Percentiles rank a stretch among this genome's conserved stretches.
These are phyloP conservation scores for Yarrowia divulgata DNA, from an alignment of 805 yeast species.

Conservation along the genomic window DNA sequence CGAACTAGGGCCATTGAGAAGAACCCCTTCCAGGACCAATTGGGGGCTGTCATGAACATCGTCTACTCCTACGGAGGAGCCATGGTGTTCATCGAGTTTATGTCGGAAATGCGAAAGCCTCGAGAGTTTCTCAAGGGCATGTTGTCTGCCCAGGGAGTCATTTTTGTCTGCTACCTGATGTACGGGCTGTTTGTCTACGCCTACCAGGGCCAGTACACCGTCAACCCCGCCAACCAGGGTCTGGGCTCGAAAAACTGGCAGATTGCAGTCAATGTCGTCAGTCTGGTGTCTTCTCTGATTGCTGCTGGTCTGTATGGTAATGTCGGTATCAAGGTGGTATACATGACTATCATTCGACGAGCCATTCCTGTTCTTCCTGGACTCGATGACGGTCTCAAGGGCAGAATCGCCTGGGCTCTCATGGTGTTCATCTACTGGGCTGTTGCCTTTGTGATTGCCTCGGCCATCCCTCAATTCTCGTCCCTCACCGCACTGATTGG, in stretches of 20 bases:
- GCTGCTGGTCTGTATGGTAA: constrained; percentile 56
- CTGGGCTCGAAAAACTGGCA: constrained; percentile 47
- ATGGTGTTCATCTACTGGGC: constrained; percentile 54
- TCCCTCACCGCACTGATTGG: constrained; percentile 52
- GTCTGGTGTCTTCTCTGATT: constrained; percentile 52
- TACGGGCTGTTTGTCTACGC: constrained; percentile 54
- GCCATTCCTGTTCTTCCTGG: constrained; percentile 49
- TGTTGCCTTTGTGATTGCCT: constrained; percentile 53
- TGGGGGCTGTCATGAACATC: constrained; percentile 51
- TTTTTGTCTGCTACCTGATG: constrained; percentile 52
- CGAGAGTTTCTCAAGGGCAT: constrained; percentile 57
- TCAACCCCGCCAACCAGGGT: constrained; percentile 52
- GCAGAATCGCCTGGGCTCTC: constrained; percentile 51
- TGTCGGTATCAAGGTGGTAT: constrained; percentile 54
- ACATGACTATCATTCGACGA: constrained; percentile 51
- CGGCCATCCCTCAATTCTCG: constrained; percentile 54
- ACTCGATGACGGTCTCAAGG: constrained; percentile 46
- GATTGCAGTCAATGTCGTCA: constrained; percentile 50
- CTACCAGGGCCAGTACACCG: constrained; percentile 54
- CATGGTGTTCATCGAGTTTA: constrained; percentile 55
- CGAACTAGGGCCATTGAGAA: constrained; percentile 37
- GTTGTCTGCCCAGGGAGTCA: constrained; percentile 54
- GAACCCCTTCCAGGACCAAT: constrained; percentile 33
- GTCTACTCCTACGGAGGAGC: constrained; percentile 60
- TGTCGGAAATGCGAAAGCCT: constrained; percentile 57